Conservation (phyloP, 2,329 filamentous ascomycete species). For the Cladophialophora chaetospira region DNA sequence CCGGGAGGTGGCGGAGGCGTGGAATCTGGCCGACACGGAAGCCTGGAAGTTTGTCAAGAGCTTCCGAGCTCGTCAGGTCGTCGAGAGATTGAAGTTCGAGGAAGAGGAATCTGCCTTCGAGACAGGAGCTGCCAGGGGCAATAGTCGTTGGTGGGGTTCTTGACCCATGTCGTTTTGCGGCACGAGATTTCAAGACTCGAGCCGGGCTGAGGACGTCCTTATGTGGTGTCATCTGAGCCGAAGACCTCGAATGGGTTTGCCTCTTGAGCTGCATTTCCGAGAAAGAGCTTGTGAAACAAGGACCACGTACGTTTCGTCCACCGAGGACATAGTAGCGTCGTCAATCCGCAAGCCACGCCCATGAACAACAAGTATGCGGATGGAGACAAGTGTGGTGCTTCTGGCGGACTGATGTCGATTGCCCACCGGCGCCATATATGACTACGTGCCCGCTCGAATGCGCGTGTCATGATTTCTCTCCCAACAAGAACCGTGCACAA, state of each 20-base stretch:
- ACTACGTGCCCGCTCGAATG: neutral
- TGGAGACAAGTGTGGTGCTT: neutral
- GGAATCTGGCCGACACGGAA: slow-evolving; percentile 66
- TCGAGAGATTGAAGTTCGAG: slow-evolving; percentile 62
- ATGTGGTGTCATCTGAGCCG: neutral
- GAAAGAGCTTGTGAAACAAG: neutral
- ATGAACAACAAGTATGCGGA: neutral
- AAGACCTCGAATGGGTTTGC: neutral
- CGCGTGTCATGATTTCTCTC: neutral
- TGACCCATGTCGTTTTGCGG: neutral
- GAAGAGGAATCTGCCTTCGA: slow-evolving; percentile 52
- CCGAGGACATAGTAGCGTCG: neutral
- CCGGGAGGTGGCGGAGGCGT: slow-evolving; percentile 51
- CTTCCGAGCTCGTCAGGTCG: slow-evolving; percentile 57
- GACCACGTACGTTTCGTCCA: neutral
- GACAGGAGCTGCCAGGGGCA: slow-evolving; percentile 20
- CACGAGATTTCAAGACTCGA: neutral
- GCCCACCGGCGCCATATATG: neutral
- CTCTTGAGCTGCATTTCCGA: neutral
- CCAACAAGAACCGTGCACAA: neutral
- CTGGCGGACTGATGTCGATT: neutral
- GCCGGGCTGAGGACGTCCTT: neutral
- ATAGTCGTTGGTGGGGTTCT: slow-evolving; percentile 26
- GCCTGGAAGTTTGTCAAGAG: slow-evolving; percentile 66
- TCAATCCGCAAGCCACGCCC: neutral